Evolutionary conservation across 345 rosid species (phyloP).

Genomic region (Firmiana major): DNA sequence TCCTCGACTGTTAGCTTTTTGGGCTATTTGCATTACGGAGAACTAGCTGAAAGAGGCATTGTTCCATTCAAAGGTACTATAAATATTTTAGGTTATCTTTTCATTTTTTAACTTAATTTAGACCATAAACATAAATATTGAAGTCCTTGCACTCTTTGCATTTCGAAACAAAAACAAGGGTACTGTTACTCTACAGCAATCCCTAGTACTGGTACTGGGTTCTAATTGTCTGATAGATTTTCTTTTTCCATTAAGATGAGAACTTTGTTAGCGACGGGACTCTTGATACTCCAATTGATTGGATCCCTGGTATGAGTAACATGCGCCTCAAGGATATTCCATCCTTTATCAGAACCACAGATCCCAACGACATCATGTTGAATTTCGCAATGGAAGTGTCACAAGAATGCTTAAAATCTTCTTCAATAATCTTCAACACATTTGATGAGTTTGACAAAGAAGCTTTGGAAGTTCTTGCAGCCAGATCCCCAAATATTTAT

Average conservation of each 20-base stretch:
- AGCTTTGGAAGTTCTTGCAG: neutral
- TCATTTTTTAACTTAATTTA: no score
- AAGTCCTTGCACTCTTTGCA: no score
- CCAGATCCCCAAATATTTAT: neutral
- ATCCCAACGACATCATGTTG: slow-evolving; percentile 23
- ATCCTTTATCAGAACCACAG: slow-evolving; percentile 21
- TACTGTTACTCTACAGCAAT: no score
- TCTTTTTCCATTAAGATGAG: neutral
- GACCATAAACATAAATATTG: no score
- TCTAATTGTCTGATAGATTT: no score
- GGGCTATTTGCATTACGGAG: slow-evolving; percentile 27
- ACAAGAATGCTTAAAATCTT: slow-evolving; percentile 13
- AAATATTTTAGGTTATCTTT: no score
- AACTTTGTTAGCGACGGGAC: slow-evolving; percentile 21
- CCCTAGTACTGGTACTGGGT: no score
- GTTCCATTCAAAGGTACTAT: slow-evolving; percentile 22
- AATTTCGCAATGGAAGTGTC: slow-evolving; percentile 13
- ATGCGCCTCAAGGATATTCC: slow-evolving; percentile 25
- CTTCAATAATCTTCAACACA: neutral
- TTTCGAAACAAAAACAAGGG: no score
- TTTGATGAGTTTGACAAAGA: neutral
- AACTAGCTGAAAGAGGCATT: slow-evolving; percentile 27
- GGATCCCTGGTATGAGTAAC: slow-evolving; percentile 26
- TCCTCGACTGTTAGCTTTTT: slow-evolving; percentile 26
- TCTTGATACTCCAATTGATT: slow-evolving; percentile 22